Conservation (phyloP, 768 basidiomycete species). For the Dendrothele bispora region DNA sequence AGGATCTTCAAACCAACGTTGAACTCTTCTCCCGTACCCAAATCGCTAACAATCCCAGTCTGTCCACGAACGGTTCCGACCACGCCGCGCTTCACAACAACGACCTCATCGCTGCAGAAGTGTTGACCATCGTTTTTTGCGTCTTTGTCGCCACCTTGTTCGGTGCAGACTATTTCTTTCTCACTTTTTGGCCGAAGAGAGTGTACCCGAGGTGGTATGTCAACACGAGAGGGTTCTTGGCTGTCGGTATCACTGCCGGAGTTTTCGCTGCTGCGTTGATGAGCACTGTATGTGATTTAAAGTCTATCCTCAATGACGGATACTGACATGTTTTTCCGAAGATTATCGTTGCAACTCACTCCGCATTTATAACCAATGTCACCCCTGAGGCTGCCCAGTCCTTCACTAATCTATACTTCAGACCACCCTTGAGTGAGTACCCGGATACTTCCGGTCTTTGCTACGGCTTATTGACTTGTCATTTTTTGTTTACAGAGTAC, state of each 20-base stretch:
- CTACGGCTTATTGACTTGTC: background rate
- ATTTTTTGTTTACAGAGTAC: conserved; percentile 22
- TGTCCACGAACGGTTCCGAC: too few relatives aligned
- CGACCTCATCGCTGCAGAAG: conserved; percentile 27
- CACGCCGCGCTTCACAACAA: conserved; percentile 30
- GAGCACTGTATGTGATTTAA: conserved; percentile 28
- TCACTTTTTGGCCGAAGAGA: conserved; percentile 32
- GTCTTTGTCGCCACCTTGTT: conserved; percentile 35
- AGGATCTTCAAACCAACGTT: conserved; percentile 27
- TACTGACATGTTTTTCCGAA: conserved; percentile 5
- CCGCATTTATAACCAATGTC: conserved; percentile 25
- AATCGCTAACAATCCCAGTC: conserved; percentile 2
- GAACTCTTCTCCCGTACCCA: conserved; percentile 12
- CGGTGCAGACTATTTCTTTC: conserved; percentile 36
- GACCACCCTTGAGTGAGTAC: conserved; percentile 27
- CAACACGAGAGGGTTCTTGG: conserved; percentile 17
- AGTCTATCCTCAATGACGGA: too few relatives aligned
- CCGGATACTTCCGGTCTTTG: background rate
- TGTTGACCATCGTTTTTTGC: conserved; percentile 32
- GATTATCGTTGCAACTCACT: conserved; percentile 28
- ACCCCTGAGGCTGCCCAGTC: conserved; percentile 11
- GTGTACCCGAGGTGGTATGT: conserved; percentile 32
- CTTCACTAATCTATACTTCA: conserved; percentile 19
- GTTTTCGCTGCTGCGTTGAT: conserved; percentile 26
- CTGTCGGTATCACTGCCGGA: conserved; percentile 24